Evolutionary conservation across 805 yeast species (phyloP), one percentile per base, ranked within the genome.

Genomic region (Cyberlindnera samutprakarnensis): DNA sequence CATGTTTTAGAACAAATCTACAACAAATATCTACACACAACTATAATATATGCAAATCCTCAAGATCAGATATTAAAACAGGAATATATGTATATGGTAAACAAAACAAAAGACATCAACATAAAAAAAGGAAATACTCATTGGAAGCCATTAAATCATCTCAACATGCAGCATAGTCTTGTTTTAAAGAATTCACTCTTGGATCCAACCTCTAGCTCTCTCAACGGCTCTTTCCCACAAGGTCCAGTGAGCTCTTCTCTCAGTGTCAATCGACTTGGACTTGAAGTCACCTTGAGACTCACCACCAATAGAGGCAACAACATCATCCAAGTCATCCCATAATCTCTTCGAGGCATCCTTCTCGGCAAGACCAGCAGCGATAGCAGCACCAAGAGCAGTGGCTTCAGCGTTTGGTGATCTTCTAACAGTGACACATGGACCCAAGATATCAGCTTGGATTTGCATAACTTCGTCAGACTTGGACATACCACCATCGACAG

Each of bases 401-500:
- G 95, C 86, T 59, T 88, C 97, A 22, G 85, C 65, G 55, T 79
- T 82, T 20, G 75, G 70, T 2, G 96, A 87, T 47, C 96, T 69
- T 45, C 74, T 72, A 26, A 88, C 90, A 18, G 78, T 75, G 23
- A 79, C 83, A 59, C 87, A 75, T 1, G 92, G 90, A 4, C 96
- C 96, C 44, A 86, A 66, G 40, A 88, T 78, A 55, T 88, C 94
- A 7, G 95, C 82, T 61, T 88, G 96, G 42, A 88, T 85, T 63
- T 85, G 95, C 80, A 90, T 81, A 32, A 87, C 90, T 48, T 82
- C 90, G 51, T 80, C 79, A 14, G 95, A 85, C 47, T 82, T 75
- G 15, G 95, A 81, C 92, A 88, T 81, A 44, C 97, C 97, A 34
- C 96, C 97, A 54, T 88, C 97, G 16, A 88, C 95, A 20, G 85